Evolutionary conservation across 371 early-diverging fungal species (phyloP).

Genomic region (Rhizopus stolonifer): DNA sequence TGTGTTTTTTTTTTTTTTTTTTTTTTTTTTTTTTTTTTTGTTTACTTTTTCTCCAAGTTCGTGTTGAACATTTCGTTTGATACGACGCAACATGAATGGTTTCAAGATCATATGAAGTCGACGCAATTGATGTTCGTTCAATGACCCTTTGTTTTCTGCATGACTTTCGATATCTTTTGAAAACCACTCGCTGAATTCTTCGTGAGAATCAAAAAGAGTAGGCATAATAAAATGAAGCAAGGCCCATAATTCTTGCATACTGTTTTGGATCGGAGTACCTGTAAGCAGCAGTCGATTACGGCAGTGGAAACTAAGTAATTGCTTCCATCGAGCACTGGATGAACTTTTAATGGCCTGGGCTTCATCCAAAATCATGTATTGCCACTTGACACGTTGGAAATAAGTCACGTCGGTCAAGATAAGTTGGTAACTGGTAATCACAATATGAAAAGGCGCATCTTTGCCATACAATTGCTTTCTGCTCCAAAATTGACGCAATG

Average conservation of each 20-base stretch:
- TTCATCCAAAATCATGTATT: slow-evolving; percentile 98
- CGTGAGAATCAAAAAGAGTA: slow-evolving; percentile 93
- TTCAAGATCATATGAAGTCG: slow-evolving; percentile 96
- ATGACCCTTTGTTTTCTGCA: slow-evolving; percentile 80
- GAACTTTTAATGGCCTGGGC: slow-evolving; percentile 98
- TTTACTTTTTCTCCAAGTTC: slow-evolving; percentile 87
- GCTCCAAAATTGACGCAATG: slow-evolving; percentile 82
- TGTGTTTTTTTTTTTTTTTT: background rate
- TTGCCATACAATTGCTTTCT: slow-evolving; percentile 73
- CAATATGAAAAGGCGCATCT: slow-evolving; percentile 90
- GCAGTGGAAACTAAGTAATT: slow-evolving; percentile 88
- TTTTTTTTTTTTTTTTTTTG: slow-evolving; percentile 7
- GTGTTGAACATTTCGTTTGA: slow-evolving; percentile 96
- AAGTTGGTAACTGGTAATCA: slow-evolving; percentile 95
- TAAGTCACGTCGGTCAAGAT: slow-evolving; percentile 87
- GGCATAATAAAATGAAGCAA: slow-evolving; percentile 99
- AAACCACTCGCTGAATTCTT: slow-evolving; percentile 96
- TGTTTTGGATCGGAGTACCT: slow-evolving; percentile 98
- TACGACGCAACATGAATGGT: slow-evolving; percentile 98
- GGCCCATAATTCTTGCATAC: slow-evolving; percentile 95
- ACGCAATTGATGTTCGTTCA: slow-evolving; percentile 88
- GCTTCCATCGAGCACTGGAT: slow-evolving; percentile 89
- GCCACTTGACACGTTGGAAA: slow-evolving; percentile 92
- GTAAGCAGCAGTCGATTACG: slow-evolving; percentile 92
- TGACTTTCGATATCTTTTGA: slow-evolving; percentile 92